A percentile compares a stretch with the other conserved stretches of the same genome.
These are phyloP conservation scores for Cladorrhinum sp. DNA, from an alignment of 2,329 filamentous ascomycete genomes.

Conservation along the genomic window DNA sequence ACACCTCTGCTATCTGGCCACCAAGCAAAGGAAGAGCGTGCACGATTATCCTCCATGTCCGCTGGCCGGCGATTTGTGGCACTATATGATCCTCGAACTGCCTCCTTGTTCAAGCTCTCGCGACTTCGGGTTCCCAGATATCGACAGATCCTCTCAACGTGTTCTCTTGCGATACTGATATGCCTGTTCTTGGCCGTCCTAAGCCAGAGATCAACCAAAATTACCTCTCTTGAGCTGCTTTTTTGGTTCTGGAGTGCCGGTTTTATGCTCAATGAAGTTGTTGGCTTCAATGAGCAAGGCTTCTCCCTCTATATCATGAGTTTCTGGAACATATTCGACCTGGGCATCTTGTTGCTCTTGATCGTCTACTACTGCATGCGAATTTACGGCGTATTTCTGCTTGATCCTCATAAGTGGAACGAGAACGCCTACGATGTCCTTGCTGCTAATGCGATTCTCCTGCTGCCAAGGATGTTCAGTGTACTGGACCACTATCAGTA, in stretches of 20 bases:
- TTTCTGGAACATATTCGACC: slow-evolving; percentile 94
- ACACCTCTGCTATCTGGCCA: slow-evolving; percentile 51
- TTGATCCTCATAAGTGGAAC: slow-evolving; percentile 71
- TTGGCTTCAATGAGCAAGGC: slow-evolving; percentile 94
- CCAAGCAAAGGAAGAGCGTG: slow-evolving; percentile 31
- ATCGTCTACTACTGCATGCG: slow-evolving; percentile 88
- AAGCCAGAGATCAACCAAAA: slow-evolving; percentile 68
- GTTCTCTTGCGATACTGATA: slow-evolving; percentile 82
- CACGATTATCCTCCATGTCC: slow-evolving; percentile 27
- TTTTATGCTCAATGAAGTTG: slow-evolving; percentile 94
- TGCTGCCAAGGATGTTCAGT: slow-evolving; percentile 88
- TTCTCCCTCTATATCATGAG: slow-evolving; percentile 97
- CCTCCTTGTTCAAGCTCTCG: slow-evolving; percentile 88
- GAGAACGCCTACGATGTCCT: slow-evolving; percentile 91
- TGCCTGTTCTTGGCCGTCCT: slow-evolving; percentile 83
- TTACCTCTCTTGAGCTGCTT: slow-evolving; percentile 79
- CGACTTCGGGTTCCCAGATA: slow-evolving; percentile 88
- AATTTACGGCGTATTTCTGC: slow-evolving; percentile 80
- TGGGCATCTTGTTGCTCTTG: slow-evolving; percentile 82
- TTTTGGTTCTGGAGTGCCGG: slow-evolving; percentile 99
- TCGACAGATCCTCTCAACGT: slow-evolving; percentile 82
- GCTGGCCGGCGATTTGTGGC: slow-evolving; percentile 69
- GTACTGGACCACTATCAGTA: slow-evolving; percentile 93
- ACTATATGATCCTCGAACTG: slow-evolving; percentile 85
- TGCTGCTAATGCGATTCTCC: slow-evolving; percentile 81